Conservation (phyloP, 2,329 filamentous ascomycete genomes). For the Orbilia brochopaga region DNA sequence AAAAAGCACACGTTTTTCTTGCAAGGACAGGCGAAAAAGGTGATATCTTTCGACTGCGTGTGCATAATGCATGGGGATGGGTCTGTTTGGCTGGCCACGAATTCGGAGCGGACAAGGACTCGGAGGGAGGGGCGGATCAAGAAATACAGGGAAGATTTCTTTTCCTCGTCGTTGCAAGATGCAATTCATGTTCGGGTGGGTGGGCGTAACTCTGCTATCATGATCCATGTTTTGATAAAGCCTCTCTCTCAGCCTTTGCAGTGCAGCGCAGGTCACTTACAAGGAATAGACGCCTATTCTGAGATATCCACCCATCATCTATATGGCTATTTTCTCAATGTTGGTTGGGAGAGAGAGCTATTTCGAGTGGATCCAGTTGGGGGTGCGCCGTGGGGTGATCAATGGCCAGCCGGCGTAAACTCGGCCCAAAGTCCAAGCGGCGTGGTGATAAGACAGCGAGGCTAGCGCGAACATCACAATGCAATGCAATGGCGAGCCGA, state of each 20-base stretch:
- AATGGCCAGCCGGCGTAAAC: no score
- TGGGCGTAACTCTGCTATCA: neutral
- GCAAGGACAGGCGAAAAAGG: neutral
- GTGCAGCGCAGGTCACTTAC: neutral
- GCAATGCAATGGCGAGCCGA: neutral
- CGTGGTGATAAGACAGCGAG: neutral
- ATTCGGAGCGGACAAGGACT: slow-evolving; percentile 9
- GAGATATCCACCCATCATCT: neutral
- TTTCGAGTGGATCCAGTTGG: neutral
- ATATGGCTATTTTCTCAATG: no score
- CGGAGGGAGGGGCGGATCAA: slow-evolving; percentile 9
- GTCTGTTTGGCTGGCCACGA: slow-evolving; percentile 10
- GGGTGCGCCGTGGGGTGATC: neutral
- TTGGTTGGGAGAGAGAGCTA: neutral
- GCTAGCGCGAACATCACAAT: neutral
- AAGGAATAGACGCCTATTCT: neutral
- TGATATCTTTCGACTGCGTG: slow-evolving; percentile 22
- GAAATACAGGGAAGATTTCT: slow-evolving; percentile 9
- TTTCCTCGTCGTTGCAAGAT: neutral
- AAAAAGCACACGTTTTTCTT: slow-evolving; percentile 13
- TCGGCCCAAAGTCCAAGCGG: neutral
- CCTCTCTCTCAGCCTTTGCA: neutral
- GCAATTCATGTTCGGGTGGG: neutral
- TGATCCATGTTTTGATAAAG: neutral
- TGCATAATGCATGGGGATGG: slow-evolving; percentile 16